phyloP scores from a whole-genome alignment of 192 early-diverging fungal species.

The Gonapodya prolifera region DNA sequence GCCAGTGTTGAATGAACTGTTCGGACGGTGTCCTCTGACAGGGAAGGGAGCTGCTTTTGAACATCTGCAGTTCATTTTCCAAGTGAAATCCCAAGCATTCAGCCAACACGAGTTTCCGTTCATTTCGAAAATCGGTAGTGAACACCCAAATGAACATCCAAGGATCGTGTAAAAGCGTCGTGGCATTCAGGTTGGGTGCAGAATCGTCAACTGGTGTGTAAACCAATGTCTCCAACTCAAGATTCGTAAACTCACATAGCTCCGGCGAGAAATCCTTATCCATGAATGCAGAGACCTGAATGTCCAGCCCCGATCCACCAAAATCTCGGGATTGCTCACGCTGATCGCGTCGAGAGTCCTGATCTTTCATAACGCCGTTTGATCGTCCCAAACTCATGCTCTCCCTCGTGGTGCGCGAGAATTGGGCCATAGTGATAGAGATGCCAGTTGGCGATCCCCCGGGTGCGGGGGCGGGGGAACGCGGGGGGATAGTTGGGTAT shows the following conservation, averaged over 20 bases:
- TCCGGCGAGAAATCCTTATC: not conserved
- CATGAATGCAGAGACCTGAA: not conserved
- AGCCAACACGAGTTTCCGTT: too few relatives aligned
- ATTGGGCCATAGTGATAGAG: not conserved
- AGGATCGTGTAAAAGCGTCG: too few relatives aligned
- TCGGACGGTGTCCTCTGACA: slow-evolving; percentile 11
- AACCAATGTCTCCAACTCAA: too few relatives aligned
- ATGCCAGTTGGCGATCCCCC: too few relatives aligned
- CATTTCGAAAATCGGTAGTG: too few relatives aligned
- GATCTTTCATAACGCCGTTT: not conserved
- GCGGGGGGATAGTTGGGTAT: too few relatives aligned
- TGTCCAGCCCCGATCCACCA: not conserved
- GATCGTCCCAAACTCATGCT: not conserved
- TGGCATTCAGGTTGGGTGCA: too few relatives aligned
- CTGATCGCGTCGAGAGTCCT: not conserved
- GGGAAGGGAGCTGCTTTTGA: not conserved
- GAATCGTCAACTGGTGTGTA: too few relatives aligned
- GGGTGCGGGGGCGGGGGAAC: too few relatives aligned
- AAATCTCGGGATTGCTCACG: not conserved
- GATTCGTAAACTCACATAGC: not conserved
- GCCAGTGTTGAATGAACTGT: slow-evolving; percentile 18
- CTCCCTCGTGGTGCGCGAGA: not conserved
- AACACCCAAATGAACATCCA: too few relatives aligned
- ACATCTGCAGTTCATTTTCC: too few relatives aligned
- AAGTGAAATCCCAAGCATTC: not conserved